Conservation (phyloP, 768 basidiomycete species). For the Serendipita sp. region DNA sequence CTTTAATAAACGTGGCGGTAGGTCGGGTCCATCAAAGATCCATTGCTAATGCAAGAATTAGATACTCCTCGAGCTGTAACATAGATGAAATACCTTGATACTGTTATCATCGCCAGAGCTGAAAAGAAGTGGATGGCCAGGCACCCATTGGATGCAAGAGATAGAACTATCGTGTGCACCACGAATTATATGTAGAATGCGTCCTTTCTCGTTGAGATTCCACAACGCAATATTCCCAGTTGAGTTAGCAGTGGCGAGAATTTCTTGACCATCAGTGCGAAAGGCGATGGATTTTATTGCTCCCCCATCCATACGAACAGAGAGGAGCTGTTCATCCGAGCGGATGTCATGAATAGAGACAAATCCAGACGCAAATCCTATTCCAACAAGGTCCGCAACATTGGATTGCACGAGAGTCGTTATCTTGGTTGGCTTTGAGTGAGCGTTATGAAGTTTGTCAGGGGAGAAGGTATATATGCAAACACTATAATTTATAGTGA, state of each 20-base stretch:
- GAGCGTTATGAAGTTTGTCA: conserved; percentile 31
- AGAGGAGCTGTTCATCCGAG: conserved; percentile 74
- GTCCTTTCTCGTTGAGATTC: conserved; percentile 74
- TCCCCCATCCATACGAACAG: conserved; percentile 83
- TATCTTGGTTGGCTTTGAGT: conserved; percentile 30
- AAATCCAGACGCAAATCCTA: conserved; percentile 78
- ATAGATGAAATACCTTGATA: conserved; percentile 47
- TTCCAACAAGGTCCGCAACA: conserved; percentile 89
- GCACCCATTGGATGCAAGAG: conserved; percentile 75
- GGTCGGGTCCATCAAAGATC: conserved; percentile 84
- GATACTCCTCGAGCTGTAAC: not conserved
- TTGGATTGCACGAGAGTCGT: conserved; percentile 79
- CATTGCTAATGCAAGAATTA: conserved; percentile 55
- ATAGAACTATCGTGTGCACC: conserved; percentile 83
- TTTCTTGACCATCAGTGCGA: conserved; percentile 74
- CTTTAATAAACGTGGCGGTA: conserved; percentile 76
- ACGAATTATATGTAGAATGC: conserved; percentile 66
- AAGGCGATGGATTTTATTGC: conserved; percentile 63
- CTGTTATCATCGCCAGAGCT: conserved; percentile 90
- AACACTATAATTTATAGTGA: conserved; percentile 28
- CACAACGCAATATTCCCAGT: conserved; percentile 82
- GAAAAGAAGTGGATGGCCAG: conserved; percentile 80
- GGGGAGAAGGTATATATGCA: conserved; percentile 67
- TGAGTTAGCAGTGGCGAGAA: conserved; percentile 76
- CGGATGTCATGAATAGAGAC: conserved; percentile 82